Conservation (phyloP, 345 rosid genomes). For the Triadica sebifera region DNA sequence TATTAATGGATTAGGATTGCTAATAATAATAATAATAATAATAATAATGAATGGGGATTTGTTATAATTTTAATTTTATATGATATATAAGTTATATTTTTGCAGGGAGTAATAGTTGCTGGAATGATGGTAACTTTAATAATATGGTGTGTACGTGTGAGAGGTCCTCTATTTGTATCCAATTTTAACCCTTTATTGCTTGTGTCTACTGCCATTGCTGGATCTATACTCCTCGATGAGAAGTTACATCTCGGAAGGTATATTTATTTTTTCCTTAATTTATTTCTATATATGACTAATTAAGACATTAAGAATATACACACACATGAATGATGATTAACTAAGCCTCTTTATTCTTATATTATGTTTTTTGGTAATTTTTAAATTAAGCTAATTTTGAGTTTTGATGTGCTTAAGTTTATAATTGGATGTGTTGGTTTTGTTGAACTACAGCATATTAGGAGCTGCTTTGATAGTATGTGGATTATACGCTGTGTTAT, state of each 20-base stretch:
- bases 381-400: neutral
- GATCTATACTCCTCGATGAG: constrained; percentile 39
- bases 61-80: too few species aligned
- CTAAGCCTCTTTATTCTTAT: too few species aligned
- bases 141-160: constrained; percentile 40
- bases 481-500: constrained; percentile 24
- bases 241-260: constrained; percentile 49
- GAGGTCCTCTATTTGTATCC: constrained; percentile 50
- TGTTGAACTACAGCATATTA: constrained; percentile 16
- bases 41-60: too few species aligned
- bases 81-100: too few species aligned
- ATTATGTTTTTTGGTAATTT: neutral
- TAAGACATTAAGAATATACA: neutral
- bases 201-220: constrained; percentile 41
- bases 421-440: too few species aligned
- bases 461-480: constrained; percentile 19
- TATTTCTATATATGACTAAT: neutral
- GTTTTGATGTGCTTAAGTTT: neutral
- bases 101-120: constrained; percentile 31
- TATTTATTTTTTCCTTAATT: neutral
- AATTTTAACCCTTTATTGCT: constrained; percentile 44
- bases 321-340: too few species aligned
- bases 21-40: too few species aligned
- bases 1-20: too few species aligned
- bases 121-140: constrained; percentile 31